Evolutionary conservation across 2,329 filamentous ascomycete genomes (phyloP).

Genomic region (Penicillium sp.): DNA sequence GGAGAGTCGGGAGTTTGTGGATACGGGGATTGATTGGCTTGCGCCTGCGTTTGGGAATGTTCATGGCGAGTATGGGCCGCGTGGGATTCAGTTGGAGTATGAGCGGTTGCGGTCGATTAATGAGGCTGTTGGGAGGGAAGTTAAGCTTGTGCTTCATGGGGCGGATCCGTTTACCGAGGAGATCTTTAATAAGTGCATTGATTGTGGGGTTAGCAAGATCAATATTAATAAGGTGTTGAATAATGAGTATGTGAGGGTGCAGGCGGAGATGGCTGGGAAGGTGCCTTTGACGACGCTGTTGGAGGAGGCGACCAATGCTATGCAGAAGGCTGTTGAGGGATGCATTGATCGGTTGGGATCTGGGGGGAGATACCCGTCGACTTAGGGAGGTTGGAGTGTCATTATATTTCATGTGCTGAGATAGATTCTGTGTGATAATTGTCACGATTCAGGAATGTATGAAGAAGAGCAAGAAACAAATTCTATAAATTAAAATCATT

Average conservation of each 20-base stretch:
- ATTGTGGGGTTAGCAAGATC: constrained; percentile 54
- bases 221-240: constrained; percentile 62
- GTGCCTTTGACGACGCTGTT: constrained; percentile 53
- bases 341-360: constrained; percentile 54
- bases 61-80: constrained; percentile 68
- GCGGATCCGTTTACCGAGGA: constrained; percentile 57
- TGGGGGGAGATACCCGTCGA: constrained; percentile 34
- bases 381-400: background rate
- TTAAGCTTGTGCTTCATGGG: constrained; percentile 57
- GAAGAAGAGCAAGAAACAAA: background rate
- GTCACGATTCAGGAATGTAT: background rate
- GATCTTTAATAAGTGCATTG: constrained; percentile 55
- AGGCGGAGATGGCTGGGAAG: constrained; percentile 50
- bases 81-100: constrained; percentile 63
- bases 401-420: background rate
- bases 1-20: constrained; percentile 67
- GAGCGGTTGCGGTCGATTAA: constrained; percentile 51
- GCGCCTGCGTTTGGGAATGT: constrained; percentile 75
- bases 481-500: constrained; percentile 5
- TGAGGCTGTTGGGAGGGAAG: constrained; percentile 47
- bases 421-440: background rate
- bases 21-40: constrained; percentile 69
- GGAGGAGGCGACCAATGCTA: constrained; percentile 54
- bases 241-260: constrained; percentile 48
- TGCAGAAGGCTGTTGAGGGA: constrained; percentile 55